These are phyloP conservation scores for Nemophila menziesii DNA, from an alignment of 257 asterid genomes.

Conservation along the genomic window DNA sequence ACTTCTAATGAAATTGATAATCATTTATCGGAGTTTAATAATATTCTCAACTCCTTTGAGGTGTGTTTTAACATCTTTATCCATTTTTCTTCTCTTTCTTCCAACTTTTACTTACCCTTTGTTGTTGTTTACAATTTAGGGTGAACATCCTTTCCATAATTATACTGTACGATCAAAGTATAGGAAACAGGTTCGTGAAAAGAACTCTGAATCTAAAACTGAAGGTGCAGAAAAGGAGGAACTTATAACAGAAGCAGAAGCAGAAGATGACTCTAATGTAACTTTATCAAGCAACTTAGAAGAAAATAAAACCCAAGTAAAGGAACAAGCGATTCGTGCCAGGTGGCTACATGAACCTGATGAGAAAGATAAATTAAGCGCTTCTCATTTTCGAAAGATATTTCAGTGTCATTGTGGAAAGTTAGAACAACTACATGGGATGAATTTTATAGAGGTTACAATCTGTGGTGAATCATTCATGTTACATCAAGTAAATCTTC, in stretches of 20 bases:
- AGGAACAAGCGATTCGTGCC: constrained; percentile 45
- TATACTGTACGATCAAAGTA: constrained; percentile 75
- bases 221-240: constrained; percentile 22
- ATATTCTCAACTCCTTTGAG: constrained; percentile 64
- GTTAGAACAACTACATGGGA: constrained; percentile 49
- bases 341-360: constrained; percentile 89
- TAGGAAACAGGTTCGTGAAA: constrained; percentile 32
- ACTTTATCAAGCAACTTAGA: constrained; percentile 8
- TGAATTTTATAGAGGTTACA: constrained; percentile 58
- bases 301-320: constrained; percentile 17
- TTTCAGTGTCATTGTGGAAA: constrained; percentile 66
- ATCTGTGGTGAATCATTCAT: constrained; percentile 93
- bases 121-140: constrained; percentile 33
- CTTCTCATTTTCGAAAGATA: constrained; percentile 79
- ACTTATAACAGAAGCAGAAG: constrained; percentile 18
- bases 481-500: constrained; percentile 77
- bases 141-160: constrained; percentile 93
- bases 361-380: constrained; percentile 55
- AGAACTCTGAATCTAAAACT: constrained; percentile 20
- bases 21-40: constrained; percentile 57
- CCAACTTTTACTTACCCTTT: background rate
- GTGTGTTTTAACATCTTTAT: constrained; percentile 23
- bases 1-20: constrained; percentile 49
- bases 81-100: background rate
- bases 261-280: constrained; percentile 9